These are phyloP conservation scores for Fusarium oligoseptatum DNA, from an alignment of 2,329 filamentous ascomycete species.

Conservation along the genomic window DNA sequence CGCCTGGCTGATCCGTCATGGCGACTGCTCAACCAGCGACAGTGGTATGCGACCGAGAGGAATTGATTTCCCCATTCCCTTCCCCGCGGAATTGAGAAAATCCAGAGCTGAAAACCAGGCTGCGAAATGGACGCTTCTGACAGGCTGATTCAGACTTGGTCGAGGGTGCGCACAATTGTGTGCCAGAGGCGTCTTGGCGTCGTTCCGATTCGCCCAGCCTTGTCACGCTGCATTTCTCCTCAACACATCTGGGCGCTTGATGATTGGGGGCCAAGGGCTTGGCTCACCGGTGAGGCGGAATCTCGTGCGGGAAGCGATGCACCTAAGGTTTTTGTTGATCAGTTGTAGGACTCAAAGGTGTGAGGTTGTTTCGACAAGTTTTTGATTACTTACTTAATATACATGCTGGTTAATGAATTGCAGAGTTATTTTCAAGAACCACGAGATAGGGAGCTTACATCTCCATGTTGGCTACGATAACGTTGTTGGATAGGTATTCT, in stretches of 20 bases:
- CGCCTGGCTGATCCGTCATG: background rate
- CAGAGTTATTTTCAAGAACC: background rate
- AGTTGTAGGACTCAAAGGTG: background rate
- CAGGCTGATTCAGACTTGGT: background rate
- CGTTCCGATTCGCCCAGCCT: background rate
- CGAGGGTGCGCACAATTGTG: background rate
- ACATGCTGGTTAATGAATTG: background rate
- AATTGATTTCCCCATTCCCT: background rate
- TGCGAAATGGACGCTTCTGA: background rate
- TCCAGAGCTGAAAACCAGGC: background rate
- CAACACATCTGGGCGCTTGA: constrained; percentile 2
- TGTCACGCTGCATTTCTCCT: background rate
- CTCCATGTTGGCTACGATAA: background rate
- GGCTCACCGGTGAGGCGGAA: background rate
- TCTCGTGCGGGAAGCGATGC: background rate
- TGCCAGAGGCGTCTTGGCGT: background rate
- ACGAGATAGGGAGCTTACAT: background rate
- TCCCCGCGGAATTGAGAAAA: background rate
- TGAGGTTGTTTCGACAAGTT: background rate
- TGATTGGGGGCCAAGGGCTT: background rate
- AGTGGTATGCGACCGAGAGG: background rate
- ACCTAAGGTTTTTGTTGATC: background rate
- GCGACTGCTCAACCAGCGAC: background rate
- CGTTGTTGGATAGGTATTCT: background rate
- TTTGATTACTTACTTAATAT: background rate